Base-by-base conservation (phyloP, 306 rosid genomes). In the Cucumis hystrix region DNA sequence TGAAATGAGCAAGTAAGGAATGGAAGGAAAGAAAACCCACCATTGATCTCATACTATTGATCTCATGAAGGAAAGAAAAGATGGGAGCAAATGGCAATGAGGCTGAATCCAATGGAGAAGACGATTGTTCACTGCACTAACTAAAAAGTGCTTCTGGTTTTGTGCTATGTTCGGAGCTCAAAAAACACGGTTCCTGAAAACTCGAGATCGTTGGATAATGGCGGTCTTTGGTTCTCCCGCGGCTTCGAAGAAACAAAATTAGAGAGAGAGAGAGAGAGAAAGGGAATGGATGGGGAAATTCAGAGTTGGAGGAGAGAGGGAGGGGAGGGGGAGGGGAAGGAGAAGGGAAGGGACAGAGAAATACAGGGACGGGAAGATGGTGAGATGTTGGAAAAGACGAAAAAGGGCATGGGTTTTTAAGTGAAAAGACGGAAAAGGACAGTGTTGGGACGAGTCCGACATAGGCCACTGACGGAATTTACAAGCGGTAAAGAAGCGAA, bases 271-370 rank as follows among this genome's bases (percentile, higher is more conserved):
- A 37, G 54, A 47, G 52, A 23, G 25, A 23, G 25, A 5, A 71
- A 16, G 14, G 16, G 4, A 47, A 71, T n/a, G 55, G 54, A 16
- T 6, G 37, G 11, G 37, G 20, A 16, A 47, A 47, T 43, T 70
- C 76, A 70, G 59, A 70, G 59, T 28, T 69, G 23, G 59, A 70
- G 76, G 76, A 70, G 76, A 16, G 59, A 8, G 59, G 76, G 12
- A 37, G 3, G 40, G 76, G 37, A 33, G 1, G 25, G 59, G 76
- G 58, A 59, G 59, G 3, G 40, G 76, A 5, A 33, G 1, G 25
- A 41, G 76, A 75, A 59, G 59, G 76, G 78, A 75, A 75, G 54
- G 37, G 67, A 57, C 66, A 57, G 78, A 75, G 68, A 75, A 59
- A 75, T 57, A 75, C 67, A 75, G 78, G 8, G 68, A 75, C 11